Evolutionary conservation across 129 eudicot species (phyloP).

Genomic region (Saposhnikovia divaricata): DNA sequence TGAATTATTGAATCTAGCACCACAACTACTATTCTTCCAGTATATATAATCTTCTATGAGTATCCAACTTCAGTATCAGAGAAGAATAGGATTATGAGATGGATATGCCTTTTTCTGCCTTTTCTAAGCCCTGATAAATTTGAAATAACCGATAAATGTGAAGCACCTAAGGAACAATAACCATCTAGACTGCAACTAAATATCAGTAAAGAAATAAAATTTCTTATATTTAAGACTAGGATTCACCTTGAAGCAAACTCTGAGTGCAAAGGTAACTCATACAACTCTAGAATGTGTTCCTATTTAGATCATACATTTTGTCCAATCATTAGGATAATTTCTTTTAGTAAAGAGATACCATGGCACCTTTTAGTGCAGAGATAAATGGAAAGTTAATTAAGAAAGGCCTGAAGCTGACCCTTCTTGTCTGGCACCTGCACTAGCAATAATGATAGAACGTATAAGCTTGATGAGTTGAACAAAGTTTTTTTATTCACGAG

Average conservation of each 20-base stretch:
- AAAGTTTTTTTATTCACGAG: not conserved
- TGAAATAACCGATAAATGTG: not conserved
- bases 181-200: not conserved
- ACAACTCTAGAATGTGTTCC: constrained; percentile 55
- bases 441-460: not conserved
- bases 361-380: not conserved
- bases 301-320: constrained; percentile 8
- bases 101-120: constrained; percentile 55
- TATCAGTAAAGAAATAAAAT: not conserved
- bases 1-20: not conserved
- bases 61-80: constrained; percentile 16
- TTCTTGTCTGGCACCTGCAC: constrained; percentile 28
- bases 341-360: not conserved
- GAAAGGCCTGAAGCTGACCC: constrained; percentile 28
- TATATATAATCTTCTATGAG: not conserved
- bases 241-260: constrained; percentile 61
- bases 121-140: constrained; percentile 49
- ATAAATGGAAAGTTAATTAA: not conserved
- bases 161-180: not conserved
- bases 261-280: constrained; percentile 61
- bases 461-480: not conserved
- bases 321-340: not conserved
- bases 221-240: not conserved
- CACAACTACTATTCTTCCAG: not conserved
- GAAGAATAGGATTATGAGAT: constrained; percentile 67